Evolutionary conservation across 805 yeast genomes (phyloP), one percentile per base, ranked within the genome.

Genomic region (Spathaspora hagerdaliae): DNA sequence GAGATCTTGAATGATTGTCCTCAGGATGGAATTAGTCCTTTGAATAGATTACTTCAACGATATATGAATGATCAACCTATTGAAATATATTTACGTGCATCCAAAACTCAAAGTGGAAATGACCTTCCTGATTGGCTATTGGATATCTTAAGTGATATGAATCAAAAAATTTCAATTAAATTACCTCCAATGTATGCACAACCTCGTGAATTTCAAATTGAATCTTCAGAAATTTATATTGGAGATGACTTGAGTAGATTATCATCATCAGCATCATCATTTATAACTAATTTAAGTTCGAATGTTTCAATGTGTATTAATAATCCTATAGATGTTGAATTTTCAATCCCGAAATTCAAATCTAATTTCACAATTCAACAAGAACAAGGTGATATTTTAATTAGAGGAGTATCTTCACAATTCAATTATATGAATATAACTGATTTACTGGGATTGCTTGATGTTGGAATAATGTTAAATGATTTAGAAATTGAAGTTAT

Each of bases 51-150:
- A 12, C 38, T 59, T 5, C 55, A 58, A 29, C 42, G 50, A 27
- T 48, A 53, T 24, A 43, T 61, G 19, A 48, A 58, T 9, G 50
- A 53, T 7, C 46, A 51, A 11, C 45, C 57, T 8, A 44, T 62
- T 7, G 47, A 46, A 12, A 41, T 57, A 5, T 43, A 44, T 34
- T 29, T 61, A 5, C 51, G 53, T n/a, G 63, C 61, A 1, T 45
- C 57, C 10, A 34, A 51, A n/a, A 7, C 27, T 2, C 51, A 52
- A 31, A 19, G 38, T 9, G 31, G 32, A 32, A 38, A 41, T 2
- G 36, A 42, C 8, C 42, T 64, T 24, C 68, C 67, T 1, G 36
- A 43, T 10, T 65, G 70, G 70, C 45, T 64, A 32, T 48, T 45
- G 38, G 49, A 56, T 29, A 35, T 58, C 1, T 44, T 65, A 9